Evolutionary conservation across 768 basidiomycete species (phyloP).

Genomic region (Cubamyces lactineus): DNA sequence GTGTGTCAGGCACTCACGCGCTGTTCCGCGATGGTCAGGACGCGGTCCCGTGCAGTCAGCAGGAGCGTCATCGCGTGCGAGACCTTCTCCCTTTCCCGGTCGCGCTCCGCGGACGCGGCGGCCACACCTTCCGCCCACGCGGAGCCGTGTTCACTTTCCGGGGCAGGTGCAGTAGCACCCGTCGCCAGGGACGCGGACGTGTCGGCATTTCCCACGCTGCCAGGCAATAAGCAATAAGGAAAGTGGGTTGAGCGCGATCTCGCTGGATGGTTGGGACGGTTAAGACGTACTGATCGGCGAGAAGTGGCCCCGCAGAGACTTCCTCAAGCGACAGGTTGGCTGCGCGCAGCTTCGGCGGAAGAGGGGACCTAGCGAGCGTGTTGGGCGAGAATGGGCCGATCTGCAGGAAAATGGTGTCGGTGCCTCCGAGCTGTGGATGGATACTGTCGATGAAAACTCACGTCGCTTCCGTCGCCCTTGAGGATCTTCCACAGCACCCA

Average conservation of each 20-base stretch:
- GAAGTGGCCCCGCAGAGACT: slow-evolving; percentile 36
- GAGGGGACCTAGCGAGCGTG: slow-evolving; percentile 71
- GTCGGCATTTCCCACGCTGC: not conserved
- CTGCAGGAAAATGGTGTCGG: slow-evolving; percentile 38
- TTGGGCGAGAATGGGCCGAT: slow-evolving; percentile 83
- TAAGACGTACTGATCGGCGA: slow-evolving; percentile 27
- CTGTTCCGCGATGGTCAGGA: slow-evolving; percentile 75
- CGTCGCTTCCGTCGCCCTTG: slow-evolving; percentile 82
- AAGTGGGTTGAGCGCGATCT: not conserved
- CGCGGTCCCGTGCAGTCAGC: slow-evolving; percentile 69
- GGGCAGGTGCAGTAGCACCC: not conserved
- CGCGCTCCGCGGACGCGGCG: slow-evolving; percentile 44
- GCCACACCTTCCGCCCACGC: slow-evolving; percentile 8
- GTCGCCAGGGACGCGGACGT: slow-evolving; percentile 11
- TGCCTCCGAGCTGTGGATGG: slow-evolving; percentile 16
- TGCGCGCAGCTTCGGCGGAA: slow-evolving; percentile 76
- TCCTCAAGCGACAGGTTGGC: slow-evolving; percentile 72
- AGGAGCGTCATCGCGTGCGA: slow-evolving; percentile 63
- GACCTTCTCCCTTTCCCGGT: slow-evolving; percentile 58
- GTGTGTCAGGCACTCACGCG: slow-evolving; percentile 48
- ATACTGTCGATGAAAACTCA: slow-evolving; percentile 40
- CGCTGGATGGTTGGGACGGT: too few relatives aligned
- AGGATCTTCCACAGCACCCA: slow-evolving; percentile 90
- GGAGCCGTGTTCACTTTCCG: slow-evolving; percentile 5
- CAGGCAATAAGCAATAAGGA: too few relatives aligned